Percentiles rank a stretch among this genome's conserved stretches.
These are phyloP conservation scores for Thermothelomyces thermophilus DNA, from an alignment of 2,329 filamentous ascomycete genomes.

Conservation along the genomic window DNA sequence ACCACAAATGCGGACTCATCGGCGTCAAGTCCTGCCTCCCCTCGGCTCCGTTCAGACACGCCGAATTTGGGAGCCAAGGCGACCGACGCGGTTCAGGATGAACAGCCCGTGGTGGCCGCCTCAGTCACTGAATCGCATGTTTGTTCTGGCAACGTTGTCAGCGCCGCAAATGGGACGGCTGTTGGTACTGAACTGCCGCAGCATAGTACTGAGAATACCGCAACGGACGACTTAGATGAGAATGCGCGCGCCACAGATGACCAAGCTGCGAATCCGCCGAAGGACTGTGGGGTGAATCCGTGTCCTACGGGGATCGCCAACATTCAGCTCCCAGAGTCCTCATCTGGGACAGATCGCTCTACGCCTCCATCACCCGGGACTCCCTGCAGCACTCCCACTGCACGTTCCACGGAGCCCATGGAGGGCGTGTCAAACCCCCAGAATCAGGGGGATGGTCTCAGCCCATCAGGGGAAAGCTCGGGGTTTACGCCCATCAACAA, in stretches of 20 bases:
- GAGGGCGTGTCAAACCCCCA: too few species aligned
- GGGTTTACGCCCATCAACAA: slow-evolving; percentile 26
- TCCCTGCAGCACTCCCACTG: too few species aligned
- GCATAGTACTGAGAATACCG: not conserved
- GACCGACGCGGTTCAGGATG: not conserved
- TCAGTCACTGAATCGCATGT: not conserved
- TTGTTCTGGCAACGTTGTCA: slow-evolving; percentile 2
- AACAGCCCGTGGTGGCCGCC: not conserved
- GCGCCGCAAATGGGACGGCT: slow-evolving; percentile 1
- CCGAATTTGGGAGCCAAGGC: not conserved
- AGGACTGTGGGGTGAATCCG: not conserved
- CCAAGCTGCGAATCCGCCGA: not conserved
- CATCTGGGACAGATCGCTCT: not conserved
- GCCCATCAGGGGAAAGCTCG: too few species aligned
- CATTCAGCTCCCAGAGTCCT: not conserved
- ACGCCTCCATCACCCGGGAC: too few species aligned
- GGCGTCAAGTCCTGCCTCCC: not conserved
- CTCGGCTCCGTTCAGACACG: not conserved
- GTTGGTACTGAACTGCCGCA: slow-evolving; percentile 10
- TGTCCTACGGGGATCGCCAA: not conserved
- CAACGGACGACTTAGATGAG: not conserved
- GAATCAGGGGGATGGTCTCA: too few species aligned
- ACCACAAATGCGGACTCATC: not conserved
- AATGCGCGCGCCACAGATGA: not conserved
- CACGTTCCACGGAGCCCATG: too few species aligned